These are phyloP conservation scores for Solanum clarkiae DNA, from an alignment of 257 asterid genomes.

Conservation along the genomic window DNA sequence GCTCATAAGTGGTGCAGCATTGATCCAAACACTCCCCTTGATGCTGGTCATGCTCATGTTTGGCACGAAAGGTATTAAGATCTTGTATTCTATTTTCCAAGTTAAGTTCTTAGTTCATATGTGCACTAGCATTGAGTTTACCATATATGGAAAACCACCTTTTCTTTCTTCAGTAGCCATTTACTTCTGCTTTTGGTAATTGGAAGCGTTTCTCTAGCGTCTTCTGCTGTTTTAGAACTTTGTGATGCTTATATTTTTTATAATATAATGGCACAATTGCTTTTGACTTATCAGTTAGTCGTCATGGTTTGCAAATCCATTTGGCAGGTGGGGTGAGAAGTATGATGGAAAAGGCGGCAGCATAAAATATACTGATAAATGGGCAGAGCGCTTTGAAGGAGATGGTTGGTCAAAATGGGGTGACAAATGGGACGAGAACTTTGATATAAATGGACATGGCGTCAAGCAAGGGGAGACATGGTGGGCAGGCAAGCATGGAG, in stretches of 20 bases:
- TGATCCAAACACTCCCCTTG: slow-evolving; percentile 71
- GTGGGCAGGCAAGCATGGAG: slow-evolving; percentile 88
- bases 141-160: neutral
- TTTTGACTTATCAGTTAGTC: neutral
- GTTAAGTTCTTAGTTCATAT: neutral
- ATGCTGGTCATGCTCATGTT: slow-evolving; percentile 88
- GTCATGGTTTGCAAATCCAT: neutral
- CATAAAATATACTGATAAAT: slow-evolving; percentile 82
- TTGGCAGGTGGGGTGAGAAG: slow-evolving; percentile 86
- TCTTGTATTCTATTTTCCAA: neutral
- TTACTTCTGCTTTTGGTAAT: neutral
- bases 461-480: slow-evolving; percentile 95
- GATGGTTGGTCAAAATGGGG: slow-evolving; percentile 98
- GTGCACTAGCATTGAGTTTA: neutral
- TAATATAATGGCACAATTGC: neutral
- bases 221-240: neutral
- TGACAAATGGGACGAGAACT: slow-evolving; percentile 92
- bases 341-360: slow-evolving; percentile 90
- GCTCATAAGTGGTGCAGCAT: slow-evolving; percentile 96
- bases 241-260: neutral
- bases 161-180: neutral
- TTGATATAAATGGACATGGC: slow-evolving; percentile 34
- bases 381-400: slow-evolving; percentile 89
- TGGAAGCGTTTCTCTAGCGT: neutral
- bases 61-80: slow-evolving; percentile 86